Percentiles rank a stretch among this genome's conserved stretches.
Conservation (phyloP, 2,329 filamentous ascomycete species). For the Aspergillus jensenii region DNA sequence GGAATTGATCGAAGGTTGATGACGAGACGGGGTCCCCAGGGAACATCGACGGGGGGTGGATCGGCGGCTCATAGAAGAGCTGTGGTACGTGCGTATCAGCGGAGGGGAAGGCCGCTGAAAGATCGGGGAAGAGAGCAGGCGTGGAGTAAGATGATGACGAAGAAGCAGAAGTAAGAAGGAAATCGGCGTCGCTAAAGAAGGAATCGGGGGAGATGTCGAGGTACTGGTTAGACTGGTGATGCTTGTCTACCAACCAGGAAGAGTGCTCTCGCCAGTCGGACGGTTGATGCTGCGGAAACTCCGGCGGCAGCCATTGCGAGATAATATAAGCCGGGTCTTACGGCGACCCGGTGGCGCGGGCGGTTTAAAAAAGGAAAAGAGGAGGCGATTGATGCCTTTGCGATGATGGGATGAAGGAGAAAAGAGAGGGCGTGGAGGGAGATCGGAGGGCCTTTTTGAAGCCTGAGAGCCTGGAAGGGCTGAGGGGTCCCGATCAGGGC, state of each 20-base stretch:
- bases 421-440: neutral
- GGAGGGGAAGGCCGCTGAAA: slow-evolving; percentile 14
- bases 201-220: slow-evolving; percentile 4
- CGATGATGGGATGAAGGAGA: neutral
- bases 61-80: slow-evolving; percentile 11
- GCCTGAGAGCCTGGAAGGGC: neutral
- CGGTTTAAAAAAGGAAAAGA: neutral
- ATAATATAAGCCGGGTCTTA: slow-evolving; percentile 17
- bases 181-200: slow-evolving; percentile 6
- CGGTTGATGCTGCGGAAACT: slow-evolving; percentile 5
- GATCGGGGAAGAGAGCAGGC: neutral
- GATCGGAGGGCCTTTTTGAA: slow-evolving; percentile 4
- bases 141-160: slow-evolving; percentile 2
- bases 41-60: neutral
- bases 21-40: slow-evolving; percentile 5
- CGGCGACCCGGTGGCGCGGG: slow-evolving; percentile 14
- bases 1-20: neutral
- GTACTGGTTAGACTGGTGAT: neutral
- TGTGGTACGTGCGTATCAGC: slow-evolving; percentile 5
- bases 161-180: neutral
- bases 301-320: slow-evolving; percentile 16
- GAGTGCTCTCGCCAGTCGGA: slow-evolving; percentile 9
- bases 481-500: neutral
- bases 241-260: slow-evolving; percentile 1
- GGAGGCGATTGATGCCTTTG: neutral